Evolutionary conservation across 1,139 yeast species (phyloP).

Genomic region (Hyphopichia fennica): DNA sequence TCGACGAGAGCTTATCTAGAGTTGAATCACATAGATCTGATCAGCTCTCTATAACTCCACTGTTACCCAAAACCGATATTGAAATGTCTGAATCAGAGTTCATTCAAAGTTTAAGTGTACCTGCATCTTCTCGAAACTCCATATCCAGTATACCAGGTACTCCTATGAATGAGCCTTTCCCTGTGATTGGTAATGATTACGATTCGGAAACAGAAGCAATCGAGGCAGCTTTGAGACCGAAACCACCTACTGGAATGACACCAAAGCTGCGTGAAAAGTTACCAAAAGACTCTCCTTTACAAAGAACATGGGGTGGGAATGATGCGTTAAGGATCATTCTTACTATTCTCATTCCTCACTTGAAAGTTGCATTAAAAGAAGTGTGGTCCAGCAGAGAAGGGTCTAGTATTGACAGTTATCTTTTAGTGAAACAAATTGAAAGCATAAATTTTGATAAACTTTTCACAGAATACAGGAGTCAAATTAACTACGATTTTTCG

Average conservation of each 20-base stretch:
- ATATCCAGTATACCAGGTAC: slow-evolving; percentile 3
- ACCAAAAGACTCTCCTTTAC: slow-evolving; percentile 50
- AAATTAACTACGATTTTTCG: slow-evolving; percentile 32
- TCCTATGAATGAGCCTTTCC: slow-evolving; percentile 8
- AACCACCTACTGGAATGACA: slow-evolving; percentile 64
- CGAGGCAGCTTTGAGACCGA: slow-evolving; percentile 37
- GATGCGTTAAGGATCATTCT: slow-evolving; percentile 48
- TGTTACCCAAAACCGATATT: slow-evolving; percentile 1
- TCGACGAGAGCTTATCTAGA: slow-evolving; percentile 3
- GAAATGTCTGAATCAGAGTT: slow-evolving; percentile 9
- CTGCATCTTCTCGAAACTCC: slow-evolving; percentile 3
- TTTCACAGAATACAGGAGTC: slow-evolving; percentile 17
- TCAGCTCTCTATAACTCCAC: slow-evolving; percentile 7
- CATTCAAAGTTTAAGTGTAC: slow-evolving; percentile 8
- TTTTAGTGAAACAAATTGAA: slow-evolving; percentile 42
- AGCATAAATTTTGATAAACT: slow-evolving; percentile 25
- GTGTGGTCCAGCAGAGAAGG: slow-evolving; percentile 29
- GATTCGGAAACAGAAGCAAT: slow-evolving; percentile 18
- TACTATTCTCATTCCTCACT: slow-evolving; percentile 40
- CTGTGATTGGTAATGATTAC: neutral
- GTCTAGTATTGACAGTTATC: slow-evolving; percentile 27
- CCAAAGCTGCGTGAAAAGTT: slow-evolving; percentile 57
- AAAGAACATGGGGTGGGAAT: slow-evolving; percentile 61
- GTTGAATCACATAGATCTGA: slow-evolving; percentile 12
- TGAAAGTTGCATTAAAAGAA: slow-evolving; percentile 36